Percentiles rank a stretch among this genome's conserved stretches.
Evolutionary conservation across 495 filamentous ascomycete genomes (phyloP).

Genomic region (Cenococcum geophilum): DNA sequence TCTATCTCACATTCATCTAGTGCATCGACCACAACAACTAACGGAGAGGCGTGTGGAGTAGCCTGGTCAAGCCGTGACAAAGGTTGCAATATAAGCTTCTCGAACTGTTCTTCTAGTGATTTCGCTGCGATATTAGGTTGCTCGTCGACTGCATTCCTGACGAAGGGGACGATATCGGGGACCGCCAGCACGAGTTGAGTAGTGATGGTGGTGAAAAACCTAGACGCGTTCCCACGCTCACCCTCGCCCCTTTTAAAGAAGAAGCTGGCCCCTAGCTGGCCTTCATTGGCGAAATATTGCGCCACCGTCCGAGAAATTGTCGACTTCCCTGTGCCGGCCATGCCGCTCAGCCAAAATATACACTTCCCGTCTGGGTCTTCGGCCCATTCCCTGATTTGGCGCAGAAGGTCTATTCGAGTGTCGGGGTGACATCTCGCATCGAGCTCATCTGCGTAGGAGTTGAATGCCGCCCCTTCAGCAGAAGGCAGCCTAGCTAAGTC

Average conservation of each 20-base stretch:
- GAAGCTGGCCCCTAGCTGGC: constrained; percentile 30
- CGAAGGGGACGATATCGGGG: constrained; percentile 9
- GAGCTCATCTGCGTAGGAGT: constrained; percentile 17
- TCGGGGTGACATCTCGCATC: constrained; percentile 20
- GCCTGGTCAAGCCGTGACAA: not conserved
- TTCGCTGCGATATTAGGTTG: constrained; percentile 16
- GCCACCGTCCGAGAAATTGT: constrained; percentile 33
- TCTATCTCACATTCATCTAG: constrained; percentile 35
- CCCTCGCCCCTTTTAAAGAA: constrained; percentile 31
- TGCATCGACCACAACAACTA: constrained; percentile 35
- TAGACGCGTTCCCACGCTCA: constrained; percentile 20
- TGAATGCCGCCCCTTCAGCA: constrained; percentile 20
- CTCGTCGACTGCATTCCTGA: constrained; percentile 12
- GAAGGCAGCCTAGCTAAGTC: not conserved
- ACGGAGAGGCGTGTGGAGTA: not conserved
- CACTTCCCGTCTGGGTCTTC: constrained; percentile 2
- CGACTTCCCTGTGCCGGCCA: constrained; percentile 14
- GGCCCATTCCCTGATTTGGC: constrained; percentile 20
- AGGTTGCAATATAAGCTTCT: constrained; percentile 17
- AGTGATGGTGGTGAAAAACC: constrained; percentile 28
- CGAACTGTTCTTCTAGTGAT: constrained; percentile 9
- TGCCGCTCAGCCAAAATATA: constrained; percentile 38
- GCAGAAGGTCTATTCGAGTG: constrained; percentile 25
- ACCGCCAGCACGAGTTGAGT: constrained; percentile 3
- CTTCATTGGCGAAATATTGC: constrained; percentile 13